Evolutionary conservation across 1,139 yeast genomes (phyloP).

Genomic region (Oligophagozyma castellii): DNA sequence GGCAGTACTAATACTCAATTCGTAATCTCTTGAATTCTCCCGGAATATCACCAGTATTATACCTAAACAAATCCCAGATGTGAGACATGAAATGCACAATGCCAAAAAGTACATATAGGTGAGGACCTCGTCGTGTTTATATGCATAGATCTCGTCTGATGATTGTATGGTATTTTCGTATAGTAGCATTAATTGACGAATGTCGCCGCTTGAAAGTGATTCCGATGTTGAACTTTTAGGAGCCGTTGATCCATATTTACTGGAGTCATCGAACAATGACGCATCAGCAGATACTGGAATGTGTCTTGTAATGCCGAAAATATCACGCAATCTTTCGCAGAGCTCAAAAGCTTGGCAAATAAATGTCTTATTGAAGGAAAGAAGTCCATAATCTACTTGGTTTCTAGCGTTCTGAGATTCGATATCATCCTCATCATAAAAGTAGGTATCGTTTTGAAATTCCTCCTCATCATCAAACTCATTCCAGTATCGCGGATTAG

Average conservation of each 20-base stretch:
- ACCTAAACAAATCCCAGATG: conserved; percentile 36
- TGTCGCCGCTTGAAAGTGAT: no score
- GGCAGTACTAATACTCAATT: conserved; percentile 11
- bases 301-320: conserved; percentile 5
- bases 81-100: conserved; percentile 30
- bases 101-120: conserved; percentile 33
- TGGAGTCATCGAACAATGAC: conserved; percentile 2
- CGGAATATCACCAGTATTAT: conserved; percentile 29
- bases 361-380: conserved; percentile 14
- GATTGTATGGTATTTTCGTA: conserved; percentile 10
- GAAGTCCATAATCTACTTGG: conserved; percentile 14
- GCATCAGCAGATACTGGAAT: background rate
- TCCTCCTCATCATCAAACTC: conserved; percentile 56
- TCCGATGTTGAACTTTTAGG: no score
- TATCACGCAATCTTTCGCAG: conserved; percentile 8
- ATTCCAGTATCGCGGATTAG: conserved; percentile 58
- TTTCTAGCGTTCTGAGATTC: conserved; percentile 3
- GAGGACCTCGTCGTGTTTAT: conserved; percentile 33
- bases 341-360: conserved; percentile 12
- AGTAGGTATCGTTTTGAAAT: conserved; percentile 18
- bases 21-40: conserved; percentile 16
- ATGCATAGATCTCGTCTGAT: conserved; percentile 14
- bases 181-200: conserved; percentile 10
- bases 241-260: conserved; percentile 5
- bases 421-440: conserved; percentile 10